phyloP scores from a whole-genome alignment of 805 yeast species.

The Diddensiella transvaalensis region DNA sequence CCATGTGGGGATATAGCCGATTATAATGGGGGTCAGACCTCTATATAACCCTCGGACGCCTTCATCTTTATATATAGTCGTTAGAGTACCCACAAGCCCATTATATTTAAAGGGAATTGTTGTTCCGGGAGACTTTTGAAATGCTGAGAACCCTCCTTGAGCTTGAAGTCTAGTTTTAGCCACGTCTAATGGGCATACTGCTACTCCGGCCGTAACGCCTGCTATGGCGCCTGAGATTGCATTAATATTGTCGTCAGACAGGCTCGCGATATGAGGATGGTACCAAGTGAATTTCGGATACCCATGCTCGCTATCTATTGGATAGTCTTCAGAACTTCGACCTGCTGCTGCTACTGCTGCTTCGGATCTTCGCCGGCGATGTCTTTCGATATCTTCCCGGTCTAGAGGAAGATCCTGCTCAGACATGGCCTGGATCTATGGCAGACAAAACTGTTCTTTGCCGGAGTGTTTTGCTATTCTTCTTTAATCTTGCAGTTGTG shows the following conservation, averaged over 20 bases:
- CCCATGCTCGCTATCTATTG: not conserved
- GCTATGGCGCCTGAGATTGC: slow-evolving; percentile 92
- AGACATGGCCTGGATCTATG: not conserved
- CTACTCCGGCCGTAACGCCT: slow-evolving; percentile 83
- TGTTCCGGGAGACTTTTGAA: slow-evolving; percentile 6
- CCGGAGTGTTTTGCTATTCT: too few relatives aligned
- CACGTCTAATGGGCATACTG: slow-evolving; percentile 94
- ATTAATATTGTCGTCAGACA: slow-evolving; percentile 41
- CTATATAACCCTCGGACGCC: slow-evolving; percentile 81
- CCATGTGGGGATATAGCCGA: slow-evolving; percentile 98
- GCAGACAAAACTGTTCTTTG: too few relatives aligned
- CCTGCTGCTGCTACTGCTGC: not conserved
- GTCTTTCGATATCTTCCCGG: not conserved
- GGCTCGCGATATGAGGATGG: slow-evolving; percentile 2
- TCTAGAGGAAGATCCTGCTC: not conserved
- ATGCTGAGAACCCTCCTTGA: slow-evolving; percentile 53
- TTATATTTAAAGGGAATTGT: slow-evolving; percentile 14
- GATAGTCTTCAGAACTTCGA: not conserved
- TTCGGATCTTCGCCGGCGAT: not conserved
- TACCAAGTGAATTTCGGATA: slow-evolving; percentile 6
- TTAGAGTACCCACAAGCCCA: slow-evolving; percentile 50
- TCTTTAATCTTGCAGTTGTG: too few relatives aligned
- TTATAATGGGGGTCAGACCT: slow-evolving; percentile 85
- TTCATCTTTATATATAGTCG: slow-evolving; percentile 67
- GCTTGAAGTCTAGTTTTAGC: slow-evolving; percentile 94